Evolutionary conservation across 768 basidiomycete genomes (phyloP).

Genomic region (Albatrellus ellisii): DNA sequence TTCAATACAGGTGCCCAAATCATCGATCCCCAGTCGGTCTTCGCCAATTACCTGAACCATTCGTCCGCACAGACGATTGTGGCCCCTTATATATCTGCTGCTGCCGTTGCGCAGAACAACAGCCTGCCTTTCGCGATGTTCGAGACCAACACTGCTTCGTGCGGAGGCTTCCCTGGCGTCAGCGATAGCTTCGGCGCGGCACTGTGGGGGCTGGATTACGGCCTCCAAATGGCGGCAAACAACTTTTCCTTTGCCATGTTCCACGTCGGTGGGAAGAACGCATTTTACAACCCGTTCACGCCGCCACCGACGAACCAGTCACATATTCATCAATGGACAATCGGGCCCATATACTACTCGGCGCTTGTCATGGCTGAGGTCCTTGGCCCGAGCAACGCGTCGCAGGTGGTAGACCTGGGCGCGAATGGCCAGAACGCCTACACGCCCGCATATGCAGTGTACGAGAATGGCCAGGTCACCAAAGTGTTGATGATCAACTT

Average conservation of each 20-base stretch:
- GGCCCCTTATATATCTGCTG: conserved; percentile 36
- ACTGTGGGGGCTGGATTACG: conserved; percentile 41
- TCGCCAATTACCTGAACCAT: conserved; percentile 50
- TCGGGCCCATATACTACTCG: conserved; percentile 65
- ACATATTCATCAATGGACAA: conserved; percentile 52
- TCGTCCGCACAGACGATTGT: conserved; percentile 35
- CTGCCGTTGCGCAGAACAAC: conserved; percentile 24
- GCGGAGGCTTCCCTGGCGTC: conserved; percentile 36
- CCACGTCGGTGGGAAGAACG: conserved; percentile 51
- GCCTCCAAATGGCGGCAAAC: conserved; percentile 35
- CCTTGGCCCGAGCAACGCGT: conserved; percentile 48
- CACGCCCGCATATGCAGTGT: conserved; percentile 59
- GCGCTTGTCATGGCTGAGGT: conserved; percentile 57
- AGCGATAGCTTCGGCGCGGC: conserved; percentile 44
- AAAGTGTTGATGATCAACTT: conserved; percentile 66
- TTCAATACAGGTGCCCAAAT: conserved; percentile 27
- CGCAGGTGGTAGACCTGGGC: conserved; percentile 56
- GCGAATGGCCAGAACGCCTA: conserved; percentile 35
- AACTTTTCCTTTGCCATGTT: conserved; percentile 31
- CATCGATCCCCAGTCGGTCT: conserved; percentile 29
- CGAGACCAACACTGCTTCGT: conserved; percentile 43
- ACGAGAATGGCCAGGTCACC: conserved; percentile 50
- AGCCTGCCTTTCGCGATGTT: conserved; percentile 39
- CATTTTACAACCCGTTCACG: conserved; percentile 42
- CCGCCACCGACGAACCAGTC: conserved; percentile 45